Evolutionary conservation across 2,329 filamentous ascomycete genomes (phyloP).

Genomic region (Grosmannia serpens): DNA sequence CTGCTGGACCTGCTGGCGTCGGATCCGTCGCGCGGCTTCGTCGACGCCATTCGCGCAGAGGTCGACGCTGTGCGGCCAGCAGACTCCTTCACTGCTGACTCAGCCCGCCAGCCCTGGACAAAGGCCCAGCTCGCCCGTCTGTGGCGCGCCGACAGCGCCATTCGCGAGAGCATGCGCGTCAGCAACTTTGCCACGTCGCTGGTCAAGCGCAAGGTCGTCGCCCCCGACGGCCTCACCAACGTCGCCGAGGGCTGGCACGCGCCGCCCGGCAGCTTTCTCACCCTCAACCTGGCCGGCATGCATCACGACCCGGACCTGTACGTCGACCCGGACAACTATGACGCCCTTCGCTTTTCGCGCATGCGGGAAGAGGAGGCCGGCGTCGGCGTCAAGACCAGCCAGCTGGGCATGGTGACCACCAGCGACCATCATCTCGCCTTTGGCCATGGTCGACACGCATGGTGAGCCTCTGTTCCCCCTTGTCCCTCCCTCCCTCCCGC

Average conservation of each 20-base stretch:
- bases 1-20: slow-evolving; percentile 35
- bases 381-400: slow-evolving; percentile 16
- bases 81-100: no score
- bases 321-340: slow-evolving; percentile 28
- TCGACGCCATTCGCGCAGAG: slow-evolving; percentile 33
- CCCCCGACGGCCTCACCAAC: slow-evolving; percentile 23
- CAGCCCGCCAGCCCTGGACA: slow-evolving; percentile 33
- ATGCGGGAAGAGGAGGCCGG: slow-evolving; percentile 22
- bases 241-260: slow-evolving; percentile 30
- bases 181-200: slow-evolving; percentile 35
- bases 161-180: slow-evolving; percentile 40
- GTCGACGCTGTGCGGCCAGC: slow-evolving; percentile 21
- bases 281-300: slow-evolving; percentile 30
- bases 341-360: slow-evolving; percentile 37
- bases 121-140: slow-evolving; percentile 31
- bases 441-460: slow-evolving; percentile 45
- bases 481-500: not conserved
- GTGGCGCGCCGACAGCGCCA: slow-evolving; percentile 36
- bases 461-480: slow-evolving; percentile 15
- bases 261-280: slow-evolving; percentile 30
- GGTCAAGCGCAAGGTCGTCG: slow-evolving; percentile 33
- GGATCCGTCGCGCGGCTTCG: slow-evolving; percentile 20
- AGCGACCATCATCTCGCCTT: slow-evolving; percentile 39
- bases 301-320: slow-evolving; percentile 36
- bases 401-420: slow-evolving; percentile 41